Conservation (phyloP, 2,329 filamentous ascomycete species). For the Davidsoniella neocaledoniae region DNA sequence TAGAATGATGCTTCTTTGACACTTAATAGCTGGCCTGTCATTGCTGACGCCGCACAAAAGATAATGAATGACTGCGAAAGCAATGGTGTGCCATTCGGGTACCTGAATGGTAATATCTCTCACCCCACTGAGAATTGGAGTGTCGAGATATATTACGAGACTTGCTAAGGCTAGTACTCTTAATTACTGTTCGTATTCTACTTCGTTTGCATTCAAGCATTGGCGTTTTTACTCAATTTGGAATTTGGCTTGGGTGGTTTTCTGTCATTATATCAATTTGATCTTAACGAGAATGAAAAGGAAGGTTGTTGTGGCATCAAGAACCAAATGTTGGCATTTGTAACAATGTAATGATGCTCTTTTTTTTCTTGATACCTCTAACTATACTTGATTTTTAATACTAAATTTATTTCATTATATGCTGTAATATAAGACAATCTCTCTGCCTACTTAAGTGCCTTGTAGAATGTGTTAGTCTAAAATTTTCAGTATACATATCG, state of each 20-base stretch:
- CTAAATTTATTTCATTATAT: too few relatives aligned
- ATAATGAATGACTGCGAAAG: neutral
- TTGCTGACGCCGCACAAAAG: slow-evolving; percentile 2
- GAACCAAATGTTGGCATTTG: too few relatives aligned
- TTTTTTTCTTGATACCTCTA: too few relatives aligned
- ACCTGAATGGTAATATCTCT: neutral
- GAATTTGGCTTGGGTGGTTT: neutral
- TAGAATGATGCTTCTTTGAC: slow-evolving; percentile 1
- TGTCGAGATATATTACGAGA: slow-evolving; percentile 1
- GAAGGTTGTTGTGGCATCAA: neutral
- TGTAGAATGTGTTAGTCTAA: too few relatives aligned
- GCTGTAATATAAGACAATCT: too few relatives aligned
- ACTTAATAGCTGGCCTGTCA: slow-evolving; percentile 1
- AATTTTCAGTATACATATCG: too few relatives aligned
- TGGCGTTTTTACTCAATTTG: neutral
- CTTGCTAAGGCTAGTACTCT: neutral
- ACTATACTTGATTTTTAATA: too few relatives aligned
- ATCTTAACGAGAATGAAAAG: neutral
- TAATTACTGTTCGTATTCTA: neutral
- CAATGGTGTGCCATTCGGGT: slow-evolving; percentile 6
- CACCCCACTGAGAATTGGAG: slow-evolving; percentile 8
- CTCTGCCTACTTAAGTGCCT: too few relatives aligned
- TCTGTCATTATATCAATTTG: neutral
- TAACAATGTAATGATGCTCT: neutral
- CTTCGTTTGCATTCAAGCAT: neutral